A percentile compares a stretch with the other conserved stretches of the same genome.
phyloP scores from a whole-genome alignment of 1,284 basidiomycete genomes.

The Neotropicomus parvogracilis region DNA sequence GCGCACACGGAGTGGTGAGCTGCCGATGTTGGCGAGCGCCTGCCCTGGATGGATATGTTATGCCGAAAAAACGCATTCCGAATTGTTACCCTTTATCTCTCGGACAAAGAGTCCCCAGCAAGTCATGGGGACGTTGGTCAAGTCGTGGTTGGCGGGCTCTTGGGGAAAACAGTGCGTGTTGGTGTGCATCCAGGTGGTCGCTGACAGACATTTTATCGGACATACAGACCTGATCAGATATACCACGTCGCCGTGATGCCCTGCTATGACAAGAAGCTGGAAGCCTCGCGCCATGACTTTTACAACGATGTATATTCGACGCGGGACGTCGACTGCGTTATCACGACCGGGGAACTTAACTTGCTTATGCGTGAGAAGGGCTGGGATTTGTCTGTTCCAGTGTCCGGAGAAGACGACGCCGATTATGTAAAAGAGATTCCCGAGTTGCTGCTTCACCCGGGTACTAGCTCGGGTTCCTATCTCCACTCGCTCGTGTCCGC shows the following conservation, averaged over 20 bases:
- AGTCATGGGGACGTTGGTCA: constrained; percentile 90
- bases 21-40: constrained; percentile 93
- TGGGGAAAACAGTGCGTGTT: constrained; percentile 63
- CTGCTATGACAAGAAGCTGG: constrained; percentile 99
- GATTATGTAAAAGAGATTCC: constrained; percentile 44
- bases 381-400: constrained; percentile 68
- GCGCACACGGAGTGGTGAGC: constrained; percentile 43
- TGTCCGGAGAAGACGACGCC: constrained; percentile 43
- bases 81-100: constrained; percentile 89
- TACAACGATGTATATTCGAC: constrained; percentile 76
- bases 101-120: constrained; percentile 91
- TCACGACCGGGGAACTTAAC: constrained; percentile 95
- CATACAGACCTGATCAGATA: constrained; percentile 68
- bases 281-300: constrained; percentile 91
- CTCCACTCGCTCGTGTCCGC: constrained; percentile 73
- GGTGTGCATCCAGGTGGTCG: constrained; percentile 1
- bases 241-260: constrained; percentile 99
- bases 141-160: constrained; percentile 70
- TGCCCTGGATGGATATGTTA: constrained; percentile 99
- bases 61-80: constrained; percentile 95
- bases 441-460: constrained; percentile 73
- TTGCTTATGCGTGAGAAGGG: constrained; percentile 79
- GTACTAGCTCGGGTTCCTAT: constrained; percentile 93
- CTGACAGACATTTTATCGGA: constrained; percentile 15
- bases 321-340: constrained; percentile 94